Conservation (phyloP, 768 basidiomycete species). For the Lentinula guzmanii region DNA sequence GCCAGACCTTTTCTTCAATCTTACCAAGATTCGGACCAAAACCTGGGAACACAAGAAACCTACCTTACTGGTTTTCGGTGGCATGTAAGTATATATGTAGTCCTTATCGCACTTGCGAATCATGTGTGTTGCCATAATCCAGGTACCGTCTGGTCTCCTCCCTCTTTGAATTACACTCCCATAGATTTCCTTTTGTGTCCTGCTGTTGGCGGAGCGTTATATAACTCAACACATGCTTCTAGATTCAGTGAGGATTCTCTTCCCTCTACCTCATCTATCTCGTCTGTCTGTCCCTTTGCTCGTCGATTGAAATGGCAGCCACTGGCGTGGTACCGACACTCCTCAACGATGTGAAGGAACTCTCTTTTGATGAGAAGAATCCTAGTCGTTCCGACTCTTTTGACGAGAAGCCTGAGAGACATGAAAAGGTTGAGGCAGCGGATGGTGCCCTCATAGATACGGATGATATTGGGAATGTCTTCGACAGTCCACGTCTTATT, state of each 20-base stretch:
- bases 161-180: background rate
- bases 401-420: conserved; percentile 9
- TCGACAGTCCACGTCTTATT: conserved; percentile 17
- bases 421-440: background rate
- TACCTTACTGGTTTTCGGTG: too few relatives aligned
- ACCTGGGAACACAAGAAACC: background rate
- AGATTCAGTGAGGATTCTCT: background rate
- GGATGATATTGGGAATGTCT: conserved; percentile 15
- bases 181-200: background rate
- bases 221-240: conserved; percentile 1
- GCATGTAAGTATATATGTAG: background rate
- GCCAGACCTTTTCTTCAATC: too few relatives aligned
- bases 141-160: background rate
- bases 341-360: conserved; percentile 1
- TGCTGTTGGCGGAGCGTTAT: background rate
- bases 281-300: background rate
- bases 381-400: conserved; percentile 1
- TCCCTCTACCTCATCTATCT: background rate
- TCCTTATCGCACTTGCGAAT: background rate
- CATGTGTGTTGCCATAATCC: background rate
- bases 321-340: conserved; percentile 2
- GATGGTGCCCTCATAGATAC: conserved; percentile 5
- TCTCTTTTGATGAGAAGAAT: conserved; percentile 6
- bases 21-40: background rate
- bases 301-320: background rate